Conservation (phyloP, 306 rosid genomes). For the Pueraria montana region DNA sequence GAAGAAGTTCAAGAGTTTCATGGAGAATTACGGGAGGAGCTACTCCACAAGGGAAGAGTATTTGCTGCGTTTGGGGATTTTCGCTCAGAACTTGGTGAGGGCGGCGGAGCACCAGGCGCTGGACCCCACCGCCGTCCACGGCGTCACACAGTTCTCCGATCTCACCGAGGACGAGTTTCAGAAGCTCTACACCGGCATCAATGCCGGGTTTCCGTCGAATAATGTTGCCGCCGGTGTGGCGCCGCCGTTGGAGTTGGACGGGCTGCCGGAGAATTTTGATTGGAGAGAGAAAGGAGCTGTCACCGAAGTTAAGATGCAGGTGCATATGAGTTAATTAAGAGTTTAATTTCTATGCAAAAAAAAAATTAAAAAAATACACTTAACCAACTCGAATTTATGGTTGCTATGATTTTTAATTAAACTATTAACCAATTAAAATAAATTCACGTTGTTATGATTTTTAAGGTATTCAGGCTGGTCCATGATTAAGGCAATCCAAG, state of each 20-base stretch:
- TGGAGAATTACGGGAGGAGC: constrained; percentile 67
- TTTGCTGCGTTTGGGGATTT: constrained; percentile 73
- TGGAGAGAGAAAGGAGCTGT: constrained; percentile 97
- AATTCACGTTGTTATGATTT: too few relatives aligned
- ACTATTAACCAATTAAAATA: too few relatives aligned
- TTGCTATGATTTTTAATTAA: not conserved
- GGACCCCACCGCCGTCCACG: constrained; percentile 89
- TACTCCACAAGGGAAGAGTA: constrained; percentile 79
- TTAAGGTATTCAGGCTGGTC: too few relatives aligned
- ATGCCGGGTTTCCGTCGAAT: constrained; percentile 35
- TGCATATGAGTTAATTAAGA: not conserved
- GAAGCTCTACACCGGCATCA: constrained; percentile 64
- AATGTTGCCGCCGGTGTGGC: constrained; percentile 22
- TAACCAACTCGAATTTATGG: not conserved
- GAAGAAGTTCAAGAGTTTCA: constrained; percentile 72
- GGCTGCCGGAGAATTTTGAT: constrained; percentile 82
- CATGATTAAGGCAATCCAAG: too few relatives aligned
- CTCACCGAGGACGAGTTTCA: constrained; percentile 76
- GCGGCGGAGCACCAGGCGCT: constrained; percentile 82
- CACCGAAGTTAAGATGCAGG: constrained; percentile 91
- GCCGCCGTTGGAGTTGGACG: constrained; percentile 56
- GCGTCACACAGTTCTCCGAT: constrained; percentile 87
- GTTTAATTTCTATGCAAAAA: not conserved
- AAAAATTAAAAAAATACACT: too few relatives aligned
- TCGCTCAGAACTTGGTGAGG: constrained; percentile 68